Conservation (phyloP, 495 filamentous ascomycete species). For the Xylaria palmicola region DNA sequence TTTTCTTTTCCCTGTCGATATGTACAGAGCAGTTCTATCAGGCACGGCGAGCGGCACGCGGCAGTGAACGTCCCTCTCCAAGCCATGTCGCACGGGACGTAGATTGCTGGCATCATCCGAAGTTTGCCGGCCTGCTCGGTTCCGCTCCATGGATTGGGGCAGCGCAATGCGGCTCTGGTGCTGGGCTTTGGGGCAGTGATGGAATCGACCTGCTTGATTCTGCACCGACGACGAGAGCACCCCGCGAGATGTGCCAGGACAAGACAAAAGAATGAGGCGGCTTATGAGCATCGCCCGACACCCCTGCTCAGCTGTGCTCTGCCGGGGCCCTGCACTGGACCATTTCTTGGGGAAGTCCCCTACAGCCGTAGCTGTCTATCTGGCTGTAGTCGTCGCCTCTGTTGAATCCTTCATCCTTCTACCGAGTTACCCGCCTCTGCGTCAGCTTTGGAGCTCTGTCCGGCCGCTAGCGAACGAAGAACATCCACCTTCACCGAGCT, state of each 20-base stretch:
- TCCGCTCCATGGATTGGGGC: not conserved
- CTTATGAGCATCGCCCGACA: not conserved
- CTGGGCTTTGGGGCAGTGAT: not conserved
- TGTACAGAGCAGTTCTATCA: not conserved
- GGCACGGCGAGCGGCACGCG: constrained; percentile 5
- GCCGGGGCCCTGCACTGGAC: not conserved
- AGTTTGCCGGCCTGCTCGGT: not conserved
- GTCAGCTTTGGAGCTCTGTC: not conserved
- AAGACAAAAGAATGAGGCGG: constrained; percentile 7
- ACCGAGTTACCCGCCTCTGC: no score
- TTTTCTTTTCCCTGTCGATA: constrained; percentile 1
- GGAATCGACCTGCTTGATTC: not conserved
- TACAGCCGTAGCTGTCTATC: not conserved
- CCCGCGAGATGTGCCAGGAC: not conserved
- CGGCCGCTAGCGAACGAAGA: not conserved
- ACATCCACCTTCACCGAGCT: not conserved
- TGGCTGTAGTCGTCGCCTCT: not conserved
- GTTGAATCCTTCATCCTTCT: not conserved
- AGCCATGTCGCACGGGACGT: not conserved
- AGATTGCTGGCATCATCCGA: not conserved
- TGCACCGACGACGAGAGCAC: not conserved
- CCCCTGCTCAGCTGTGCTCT: not conserved
- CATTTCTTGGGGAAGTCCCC: not conserved
- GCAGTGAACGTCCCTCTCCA: constrained; percentile 7
- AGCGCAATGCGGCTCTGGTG: not conserved